A percentile compares a stretch with the other conserved stretches of the same genome.
Conservation (phyloP, 306 rosid genomes). For the Dalbergia cultrata region DNA sequence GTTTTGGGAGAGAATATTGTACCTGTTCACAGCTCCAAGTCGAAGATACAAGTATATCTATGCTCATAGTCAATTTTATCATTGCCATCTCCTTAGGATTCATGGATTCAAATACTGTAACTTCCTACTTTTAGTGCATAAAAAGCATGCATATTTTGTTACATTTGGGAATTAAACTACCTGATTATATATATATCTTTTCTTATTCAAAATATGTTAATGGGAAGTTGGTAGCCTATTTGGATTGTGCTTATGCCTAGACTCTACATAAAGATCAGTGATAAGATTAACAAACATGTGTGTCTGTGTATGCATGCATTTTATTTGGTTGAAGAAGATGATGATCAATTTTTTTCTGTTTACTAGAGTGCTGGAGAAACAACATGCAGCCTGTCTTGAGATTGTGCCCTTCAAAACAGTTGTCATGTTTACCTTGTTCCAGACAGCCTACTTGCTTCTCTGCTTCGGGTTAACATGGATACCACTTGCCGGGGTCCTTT, state of each 20-base stretch:
- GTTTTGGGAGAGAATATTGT: constrained; percentile 85
- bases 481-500: constrained; percentile 89
- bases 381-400: constrained; percentile 69
- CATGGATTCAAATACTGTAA: constrained; percentile 17
- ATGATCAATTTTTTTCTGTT: constrained; percentile 49
- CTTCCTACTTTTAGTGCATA: constrained; percentile 10
- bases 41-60: constrained; percentile 81
- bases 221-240: background rate
- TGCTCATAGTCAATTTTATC: constrained; percentile 25
- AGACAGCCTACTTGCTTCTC: constrained; percentile 71
- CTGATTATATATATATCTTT: background rate
- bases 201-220: background rate
- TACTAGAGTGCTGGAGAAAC: constrained; percentile 74
- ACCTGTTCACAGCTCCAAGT: constrained; percentile 85
- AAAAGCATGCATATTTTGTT: background rate
- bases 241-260: constrained; percentile 1
- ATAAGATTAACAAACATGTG: background rate
- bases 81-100: constrained; percentile 22
- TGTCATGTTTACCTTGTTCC: constrained; percentile 74
- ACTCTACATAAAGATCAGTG: background rate
- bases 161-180: background rate
- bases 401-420: constrained; percentile 81
- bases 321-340: constrained; percentile 44
- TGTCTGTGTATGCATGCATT: background rate
- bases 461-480: constrained; percentile 91